Conservation (phyloP, 129 eudicot species). For the Deinandra increscens region DNA sequence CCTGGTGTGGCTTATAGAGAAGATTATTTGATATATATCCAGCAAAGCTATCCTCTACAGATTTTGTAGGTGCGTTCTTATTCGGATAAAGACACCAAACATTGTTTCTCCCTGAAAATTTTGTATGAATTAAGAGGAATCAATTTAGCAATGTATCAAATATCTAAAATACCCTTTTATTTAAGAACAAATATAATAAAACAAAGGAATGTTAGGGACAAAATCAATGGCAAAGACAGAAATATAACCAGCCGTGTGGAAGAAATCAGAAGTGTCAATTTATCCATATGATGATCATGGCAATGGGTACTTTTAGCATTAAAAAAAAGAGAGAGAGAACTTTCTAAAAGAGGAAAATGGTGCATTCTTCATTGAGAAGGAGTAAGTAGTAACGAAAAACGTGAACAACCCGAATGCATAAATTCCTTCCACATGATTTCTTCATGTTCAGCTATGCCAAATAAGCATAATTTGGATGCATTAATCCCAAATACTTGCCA, state of each 20-base stretch:
- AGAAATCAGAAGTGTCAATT: not conserved
- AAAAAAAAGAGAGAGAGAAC: no score
- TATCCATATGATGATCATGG: not conserved
- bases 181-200: not conserved
- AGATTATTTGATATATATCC: slow-evolving; percentile 26
- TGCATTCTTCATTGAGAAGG: not conserved
- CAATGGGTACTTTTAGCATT: not conserved
- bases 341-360: not conserved
- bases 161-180: not conserved
- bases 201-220: not conserved
- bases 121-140: not conserved
- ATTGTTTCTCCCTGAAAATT: slow-evolving; percentile 58
- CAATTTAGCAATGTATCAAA: not conserved
- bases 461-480: slow-evolving; percentile 76
- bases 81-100: slow-evolving; percentile 96
- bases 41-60: slow-evolving; percentile 58
- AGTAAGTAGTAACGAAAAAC: not conserved
- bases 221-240: not conserved
- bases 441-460: slow-evolving; percentile 85
- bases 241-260: not conserved
- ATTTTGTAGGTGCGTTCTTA: slow-evolving; percentile 58
- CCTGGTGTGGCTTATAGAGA: slow-evolving; percentile 34
- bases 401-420: slow-evolving; percentile 50
- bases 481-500: slow-evolving; percentile 95
- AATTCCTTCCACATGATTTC: slow-evolving; percentile 91